A percentile compares a stretch with the other conserved stretches of the same genome.
Conservation (phyloP, 495 filamentous ascomycete species). For the Annulohypoxylon maeteangense region DNA sequence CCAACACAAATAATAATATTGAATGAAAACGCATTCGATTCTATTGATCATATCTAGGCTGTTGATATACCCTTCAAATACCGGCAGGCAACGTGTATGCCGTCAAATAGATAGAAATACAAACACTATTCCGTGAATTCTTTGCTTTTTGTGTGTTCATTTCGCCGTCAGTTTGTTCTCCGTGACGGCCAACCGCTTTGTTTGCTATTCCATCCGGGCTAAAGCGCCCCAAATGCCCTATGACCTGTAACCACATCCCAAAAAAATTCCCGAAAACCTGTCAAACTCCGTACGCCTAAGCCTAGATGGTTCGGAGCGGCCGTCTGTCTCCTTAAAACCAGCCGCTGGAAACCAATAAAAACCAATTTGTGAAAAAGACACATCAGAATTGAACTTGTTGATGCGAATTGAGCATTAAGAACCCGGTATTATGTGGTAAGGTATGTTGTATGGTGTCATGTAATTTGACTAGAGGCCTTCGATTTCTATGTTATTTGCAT, state of each 20-base stretch:
- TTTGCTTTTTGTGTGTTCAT: slow-evolving; percentile 29
- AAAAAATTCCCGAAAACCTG: not conserved
- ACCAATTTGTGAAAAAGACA: slow-evolving; percentile 35
- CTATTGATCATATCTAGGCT: slow-evolving; percentile 42
- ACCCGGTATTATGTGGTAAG: slow-evolving; percentile 39
- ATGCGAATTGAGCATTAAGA: slow-evolving; percentile 36
- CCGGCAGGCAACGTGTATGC: slow-evolving; percentile 23
- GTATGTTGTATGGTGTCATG: slow-evolving; percentile 32
- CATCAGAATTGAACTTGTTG: slow-evolving; percentile 32
- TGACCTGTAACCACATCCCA: slow-evolving; percentile 22
- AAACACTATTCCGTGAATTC: slow-evolving; percentile 24
- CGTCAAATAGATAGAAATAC: slow-evolving; percentile 35
- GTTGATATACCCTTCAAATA: slow-evolving; percentile 27
- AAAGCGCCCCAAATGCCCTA: slow-evolving; percentile 36
- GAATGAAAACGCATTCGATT: slow-evolving; percentile 35
- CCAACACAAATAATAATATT: not conserved
- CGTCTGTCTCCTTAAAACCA: slow-evolving; percentile 9
- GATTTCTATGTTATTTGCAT: slow-evolving; percentile 35
- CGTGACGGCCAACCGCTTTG: slow-evolving; percentile 17
- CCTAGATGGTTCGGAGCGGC: slow-evolving; percentile 16
- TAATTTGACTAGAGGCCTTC: slow-evolving; percentile 11
- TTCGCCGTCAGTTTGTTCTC: slow-evolving; percentile 28
- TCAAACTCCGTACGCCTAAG: slow-evolving; percentile 32
- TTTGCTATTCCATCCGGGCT: slow-evolving; percentile 25
- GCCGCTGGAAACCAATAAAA: slow-evolving; percentile 25